Percentiles rank a stretch among this genome's conserved stretches.
phyloP scores from a whole-genome alignment of 1,284 basidiomycete species.

The Termitomyces sp. region DNA sequence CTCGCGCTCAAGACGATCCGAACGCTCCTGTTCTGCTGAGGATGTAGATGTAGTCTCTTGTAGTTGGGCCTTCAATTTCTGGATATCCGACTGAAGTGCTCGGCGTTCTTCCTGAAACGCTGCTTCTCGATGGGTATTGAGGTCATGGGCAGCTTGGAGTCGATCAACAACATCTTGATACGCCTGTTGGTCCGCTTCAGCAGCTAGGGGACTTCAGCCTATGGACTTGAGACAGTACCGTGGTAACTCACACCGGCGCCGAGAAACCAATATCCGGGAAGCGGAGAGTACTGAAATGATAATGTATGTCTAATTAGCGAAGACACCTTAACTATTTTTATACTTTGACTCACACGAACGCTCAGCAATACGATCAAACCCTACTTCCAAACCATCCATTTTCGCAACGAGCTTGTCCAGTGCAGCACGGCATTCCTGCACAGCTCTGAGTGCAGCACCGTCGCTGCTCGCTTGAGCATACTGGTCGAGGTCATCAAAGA shows the following conservation, averaged over 20 bases:
- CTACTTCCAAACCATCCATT: conserved; percentile 72
- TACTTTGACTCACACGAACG: conserved; percentile 57
- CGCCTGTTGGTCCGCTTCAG: conserved; percentile 65
- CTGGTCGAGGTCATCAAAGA: conserved; percentile 63
- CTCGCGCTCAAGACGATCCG: conserved; percentile 55
- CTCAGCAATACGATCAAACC: conserved; percentile 79
- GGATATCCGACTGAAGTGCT: conserved; percentile 49
- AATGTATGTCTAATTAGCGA: conserved; percentile 5
- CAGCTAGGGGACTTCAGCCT: conserved; percentile 35
- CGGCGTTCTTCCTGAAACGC: conserved; percentile 49
- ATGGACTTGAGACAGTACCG: conserved; percentile 2
- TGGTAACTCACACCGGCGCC: conserved; percentile 56
- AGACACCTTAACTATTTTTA: conserved; percentile 3
- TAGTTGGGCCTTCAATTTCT: conserved; percentile 41
- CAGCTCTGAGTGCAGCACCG: conserved; percentile 43
- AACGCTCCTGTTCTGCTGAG: conserved; percentile 43
- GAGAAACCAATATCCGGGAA: conserved; percentile 59
- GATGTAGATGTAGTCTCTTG: conserved; percentile 33
- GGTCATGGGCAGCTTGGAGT: conserved; percentile 49
- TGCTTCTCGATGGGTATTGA: conserved; percentile 48
- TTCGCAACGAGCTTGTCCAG: conserved; percentile 66
- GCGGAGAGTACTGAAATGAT: conserved; percentile 58
- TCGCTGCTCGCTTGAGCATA: conserved; percentile 43
- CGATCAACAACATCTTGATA: conserved; percentile 64
- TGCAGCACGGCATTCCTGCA: conserved; percentile 53